Evolutionary conservation across 2,329 filamentous ascomycete species (phyloP), one percentile per base, ranked within the genome.

Genomic region (Arthrobotrys sinensis): DNA sequence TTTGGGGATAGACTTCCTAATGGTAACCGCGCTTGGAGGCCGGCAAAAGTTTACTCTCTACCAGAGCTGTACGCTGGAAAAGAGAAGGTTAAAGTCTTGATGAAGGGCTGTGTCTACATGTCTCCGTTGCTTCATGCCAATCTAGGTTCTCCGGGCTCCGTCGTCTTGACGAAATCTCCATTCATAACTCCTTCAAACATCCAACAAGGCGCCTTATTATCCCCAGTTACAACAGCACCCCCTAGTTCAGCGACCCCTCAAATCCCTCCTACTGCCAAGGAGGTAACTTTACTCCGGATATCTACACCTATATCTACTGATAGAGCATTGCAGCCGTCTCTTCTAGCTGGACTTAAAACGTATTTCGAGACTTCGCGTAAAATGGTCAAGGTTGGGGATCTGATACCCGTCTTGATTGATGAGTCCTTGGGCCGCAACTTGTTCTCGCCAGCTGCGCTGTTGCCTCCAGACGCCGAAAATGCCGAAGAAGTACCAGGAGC

Each of bases 101-200:
- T 53, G 62, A 82, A 81, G 48, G 79, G 79, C 2, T 85, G 84
- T 0, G 87, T 93, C 4, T 96, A 96, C 82, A 88, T 94, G 28
- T 97, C 96, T 1, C 96, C 96, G 0, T 87, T 98, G 24, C 87
- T 98, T 50, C 88, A 98, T 3, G 91, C 93, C 52, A 99, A 99
- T 82, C 86, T 99, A 34, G 91, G 93, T 2, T 79, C 79, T 52
- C 53, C 73, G 3, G 60, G 11, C 38, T 55, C 70, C 34, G 65
- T 80, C 43, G 63, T 68, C 24, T 32, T 79, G n/a, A 76, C 79
- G 16, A 79, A 76, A 64, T 67, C 79, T 10, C 68, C 76, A 14
- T 79, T 79, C 32, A 32, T 46, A 8, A 46, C 62, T 12, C 66
- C 73, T 77, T 82, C 16, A 63, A 70, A 53, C 79, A 67, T 50